Conservation (phyloP, 257 asterid genomes). For the Haberlea rhodopensis region DNA sequence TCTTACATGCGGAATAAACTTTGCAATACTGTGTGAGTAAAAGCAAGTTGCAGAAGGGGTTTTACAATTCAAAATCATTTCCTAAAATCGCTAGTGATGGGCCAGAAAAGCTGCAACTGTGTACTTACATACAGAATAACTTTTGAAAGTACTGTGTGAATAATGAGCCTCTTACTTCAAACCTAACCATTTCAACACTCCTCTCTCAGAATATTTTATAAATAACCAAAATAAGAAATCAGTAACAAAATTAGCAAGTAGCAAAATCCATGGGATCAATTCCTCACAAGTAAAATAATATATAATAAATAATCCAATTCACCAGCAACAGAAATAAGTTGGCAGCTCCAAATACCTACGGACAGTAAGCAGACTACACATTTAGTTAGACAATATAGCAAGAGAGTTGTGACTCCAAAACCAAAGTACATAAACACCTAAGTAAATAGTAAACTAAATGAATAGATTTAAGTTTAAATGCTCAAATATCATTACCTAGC, state of each 20-base stretch:
- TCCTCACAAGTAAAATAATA: background rate
- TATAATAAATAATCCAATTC: too few relatives aligned
- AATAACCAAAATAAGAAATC: too few relatives aligned
- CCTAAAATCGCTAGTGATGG: too few relatives aligned
- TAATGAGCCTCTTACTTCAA: background rate
- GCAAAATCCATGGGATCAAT: background rate
- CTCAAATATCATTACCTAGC: conserved; percentile 15
- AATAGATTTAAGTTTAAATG: conserved; percentile 20
- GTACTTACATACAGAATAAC: background rate
- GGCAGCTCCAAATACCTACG: background rate
- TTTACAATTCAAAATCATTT: background rate
- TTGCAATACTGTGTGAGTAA: background rate
- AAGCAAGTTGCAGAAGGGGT: background rate
- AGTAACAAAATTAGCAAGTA: background rate
- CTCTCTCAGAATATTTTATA: background rate
- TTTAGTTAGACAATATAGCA: background rate
- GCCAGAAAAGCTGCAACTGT: background rate
- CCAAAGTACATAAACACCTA: conserved; percentile 18
- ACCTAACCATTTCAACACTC: background rate
- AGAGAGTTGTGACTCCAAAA: conserved; percentile 13
- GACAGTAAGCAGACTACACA: background rate
- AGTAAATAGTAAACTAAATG: conserved; percentile 11
- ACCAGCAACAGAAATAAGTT: background rate
- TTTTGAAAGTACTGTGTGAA: background rate
- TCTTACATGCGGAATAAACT: background rate